These are phyloP conservation scores for Erucastrum elatum DNA, from an alignment of 345 rosid species.

Conservation along the genomic window DNA sequence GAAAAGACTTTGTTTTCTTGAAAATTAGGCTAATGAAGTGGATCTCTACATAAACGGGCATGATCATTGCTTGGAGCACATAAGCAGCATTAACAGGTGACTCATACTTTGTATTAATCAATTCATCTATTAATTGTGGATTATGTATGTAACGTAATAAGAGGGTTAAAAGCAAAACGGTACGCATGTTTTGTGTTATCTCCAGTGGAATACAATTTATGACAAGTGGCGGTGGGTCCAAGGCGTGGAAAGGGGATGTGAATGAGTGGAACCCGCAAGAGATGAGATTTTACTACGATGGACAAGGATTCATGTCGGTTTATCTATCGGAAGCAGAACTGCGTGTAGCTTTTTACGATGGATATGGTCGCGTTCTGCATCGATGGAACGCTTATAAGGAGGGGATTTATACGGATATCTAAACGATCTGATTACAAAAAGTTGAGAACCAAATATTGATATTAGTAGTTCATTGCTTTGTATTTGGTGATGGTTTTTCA, in stretches of 20 bases:
- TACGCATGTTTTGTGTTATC: not conserved
- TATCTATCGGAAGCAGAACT: conserved; percentile 28
- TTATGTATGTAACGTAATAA: conserved; percentile 10
- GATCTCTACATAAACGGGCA: conserved; percentile 80
- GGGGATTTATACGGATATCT: conserved; percentile 14
- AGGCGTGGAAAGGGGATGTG: conserved; percentile 74
- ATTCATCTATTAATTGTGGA: not conserved
- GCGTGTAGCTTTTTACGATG: conserved; percentile 52
- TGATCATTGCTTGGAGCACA: conserved; percentile 84
- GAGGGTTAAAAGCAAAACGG: not conserved
- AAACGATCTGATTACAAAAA: not conserved
- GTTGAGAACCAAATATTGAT: not conserved
- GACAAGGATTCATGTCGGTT: conserved; percentile 82
- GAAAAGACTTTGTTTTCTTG: not conserved
- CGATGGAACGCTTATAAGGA: conserved; percentile 44
- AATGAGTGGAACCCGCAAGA: conserved; percentile 31
- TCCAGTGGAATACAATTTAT: conserved; percentile 56
- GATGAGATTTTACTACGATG: conserved; percentile 66
- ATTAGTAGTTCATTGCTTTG: not conserved
- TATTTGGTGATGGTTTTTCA: not conserved
- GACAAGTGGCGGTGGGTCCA: conserved; percentile 88
- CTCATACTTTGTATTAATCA: not conserved
- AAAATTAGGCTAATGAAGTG: conserved; percentile 53
- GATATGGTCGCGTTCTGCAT: conserved; percentile 54
- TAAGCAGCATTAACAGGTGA: conserved; percentile 59